Evolutionary conservation across 805 yeast genomes (phyloP).

Genomic region (Ogataea degrootiae): DNA sequence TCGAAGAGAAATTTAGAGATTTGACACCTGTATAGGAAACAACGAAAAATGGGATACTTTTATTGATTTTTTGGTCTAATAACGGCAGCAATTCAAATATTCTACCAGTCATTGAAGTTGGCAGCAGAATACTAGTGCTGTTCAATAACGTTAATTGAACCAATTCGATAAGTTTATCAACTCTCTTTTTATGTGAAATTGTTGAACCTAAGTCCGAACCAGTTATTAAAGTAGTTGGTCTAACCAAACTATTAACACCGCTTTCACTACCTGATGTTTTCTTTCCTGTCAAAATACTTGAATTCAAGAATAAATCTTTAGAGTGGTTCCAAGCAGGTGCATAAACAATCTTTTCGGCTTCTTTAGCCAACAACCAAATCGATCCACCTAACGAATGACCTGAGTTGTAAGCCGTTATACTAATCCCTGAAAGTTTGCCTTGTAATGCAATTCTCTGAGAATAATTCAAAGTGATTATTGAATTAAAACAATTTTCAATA

Average conservation of each 20-base stretch:
- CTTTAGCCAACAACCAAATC: conserved; percentile 72
- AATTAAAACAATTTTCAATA: conserved; percentile 76
- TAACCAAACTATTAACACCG: conserved; percentile 8
- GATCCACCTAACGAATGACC: conserved; percentile 96
- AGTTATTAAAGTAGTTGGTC: conserved; percentile 83
- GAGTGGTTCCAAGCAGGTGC: conserved; percentile 97
- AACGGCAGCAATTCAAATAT: conserved; percentile 67
- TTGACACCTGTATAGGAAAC: conserved; percentile 78
- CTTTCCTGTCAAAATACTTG: conserved; percentile 30
- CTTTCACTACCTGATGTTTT: too few species aligned
- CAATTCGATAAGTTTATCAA: conserved; percentile 56
- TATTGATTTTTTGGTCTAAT: conserved; percentile 17
- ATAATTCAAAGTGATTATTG: conserved; percentile 63
- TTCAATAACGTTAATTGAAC: conserved; percentile 62
- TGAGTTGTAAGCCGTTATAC: conserved; percentile 78
- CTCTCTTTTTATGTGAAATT: conserved; percentile 55
- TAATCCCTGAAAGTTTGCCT: conserved; percentile 54
- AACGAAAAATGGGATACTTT: conserved; percentile 60
- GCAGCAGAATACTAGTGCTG: conserved; percentile 80
- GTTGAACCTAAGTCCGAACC: conserved; percentile 64
- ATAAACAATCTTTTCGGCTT: conserved; percentile 76
- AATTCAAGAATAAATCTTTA: conserved; percentile 74
- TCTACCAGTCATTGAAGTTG: conserved; percentile 77
- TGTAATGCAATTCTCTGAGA: conserved; percentile 66
- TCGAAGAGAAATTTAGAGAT: conserved; percentile 72